Conservation (phyloP, 768 basidiomycete species). For the Panaeolus cyanescens region DNA sequence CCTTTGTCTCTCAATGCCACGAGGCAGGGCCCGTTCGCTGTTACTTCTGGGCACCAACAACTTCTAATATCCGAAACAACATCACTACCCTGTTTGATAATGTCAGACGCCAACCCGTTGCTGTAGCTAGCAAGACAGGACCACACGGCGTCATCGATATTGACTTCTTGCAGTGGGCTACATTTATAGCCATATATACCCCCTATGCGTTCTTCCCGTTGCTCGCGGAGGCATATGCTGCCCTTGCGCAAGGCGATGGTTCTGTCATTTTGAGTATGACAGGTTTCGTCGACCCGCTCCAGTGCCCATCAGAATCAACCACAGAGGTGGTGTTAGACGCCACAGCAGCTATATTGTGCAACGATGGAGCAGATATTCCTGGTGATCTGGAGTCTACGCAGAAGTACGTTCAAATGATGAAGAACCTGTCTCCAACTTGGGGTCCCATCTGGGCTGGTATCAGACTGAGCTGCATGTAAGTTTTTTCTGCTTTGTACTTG, state of each 20-base stretch:
- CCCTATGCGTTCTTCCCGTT: conserved; percentile 34
- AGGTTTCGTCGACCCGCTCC: conserved; percentile 13
- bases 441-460: background rate
- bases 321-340: conserved; percentile 12
- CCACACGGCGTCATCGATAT: conserved; percentile 41
- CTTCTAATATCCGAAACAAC: conserved; percentile 32
- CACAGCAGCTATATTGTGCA: conserved; percentile 29
- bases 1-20: conserved; percentile 37
- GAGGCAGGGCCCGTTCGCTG: conserved; percentile 36
- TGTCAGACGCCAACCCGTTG: conserved; percentile 30
- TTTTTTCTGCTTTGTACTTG: background rate
- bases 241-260: conserved; percentile 33
- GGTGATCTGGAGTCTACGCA: conserved; percentile 23
- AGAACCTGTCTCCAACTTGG: background rate
- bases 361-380: conserved; percentile 35
- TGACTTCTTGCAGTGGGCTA: conserved; percentile 20
- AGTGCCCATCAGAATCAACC: conserved; percentile 28
- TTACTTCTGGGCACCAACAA: conserved; percentile 34
- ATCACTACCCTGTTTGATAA: conserved; percentile 31
- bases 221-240: conserved; percentile 37
- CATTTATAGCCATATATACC: conserved; percentile 35
- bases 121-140: conserved; percentile 24
- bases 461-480: background rate
- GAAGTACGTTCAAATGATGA: conserved; percentile 10
- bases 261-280: background rate